These are phyloP conservation scores for Phycomyces blakesleeanus DNA, from an alignment of 192 early-diverging fungal species.

Conservation along the genomic window DNA sequence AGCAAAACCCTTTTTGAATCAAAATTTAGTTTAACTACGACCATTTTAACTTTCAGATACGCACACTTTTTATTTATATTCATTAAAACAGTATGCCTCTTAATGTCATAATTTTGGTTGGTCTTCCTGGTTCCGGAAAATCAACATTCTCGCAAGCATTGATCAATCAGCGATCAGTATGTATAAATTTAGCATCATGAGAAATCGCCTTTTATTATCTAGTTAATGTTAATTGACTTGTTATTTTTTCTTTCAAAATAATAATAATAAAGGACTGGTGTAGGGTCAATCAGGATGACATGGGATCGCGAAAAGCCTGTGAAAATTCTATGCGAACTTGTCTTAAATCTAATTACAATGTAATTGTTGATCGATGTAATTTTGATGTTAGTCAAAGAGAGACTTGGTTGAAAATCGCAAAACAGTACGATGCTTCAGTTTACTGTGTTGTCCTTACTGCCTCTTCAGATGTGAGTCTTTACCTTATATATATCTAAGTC, in stretches of 20 bases:
- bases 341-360: slow-evolving; percentile 55
- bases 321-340: slow-evolving; percentile 40
- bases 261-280: slow-evolving; percentile 39
- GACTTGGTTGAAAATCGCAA: slow-evolving; percentile 66
- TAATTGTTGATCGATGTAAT: slow-evolving; percentile 76
- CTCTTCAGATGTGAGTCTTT: slow-evolving; percentile 38
- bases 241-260: not conserved
- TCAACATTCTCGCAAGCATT: slow-evolving; percentile 61
- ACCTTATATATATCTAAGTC: not conserved
- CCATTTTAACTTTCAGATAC: no score
- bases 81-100: no score
- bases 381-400: slow-evolving; percentile 73
- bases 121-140: slow-evolving; percentile 76
- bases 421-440: slow-evolving; percentile 49
- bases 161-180: slow-evolving; percentile 30
- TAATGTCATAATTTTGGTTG: slow-evolving; percentile 49
- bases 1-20: no score
- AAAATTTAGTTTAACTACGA: no score
- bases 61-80: no score
- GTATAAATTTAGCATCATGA: not conserved
- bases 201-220: not conserved
- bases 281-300: slow-evolving; percentile 75
- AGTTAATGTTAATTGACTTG: not conserved
- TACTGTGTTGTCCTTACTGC: slow-evolving; percentile 72
- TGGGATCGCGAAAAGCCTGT: slow-evolving; percentile 61